phyloP scores from a whole-genome alignment of 345 rosid genomes.

The Salix caprea region DNA sequence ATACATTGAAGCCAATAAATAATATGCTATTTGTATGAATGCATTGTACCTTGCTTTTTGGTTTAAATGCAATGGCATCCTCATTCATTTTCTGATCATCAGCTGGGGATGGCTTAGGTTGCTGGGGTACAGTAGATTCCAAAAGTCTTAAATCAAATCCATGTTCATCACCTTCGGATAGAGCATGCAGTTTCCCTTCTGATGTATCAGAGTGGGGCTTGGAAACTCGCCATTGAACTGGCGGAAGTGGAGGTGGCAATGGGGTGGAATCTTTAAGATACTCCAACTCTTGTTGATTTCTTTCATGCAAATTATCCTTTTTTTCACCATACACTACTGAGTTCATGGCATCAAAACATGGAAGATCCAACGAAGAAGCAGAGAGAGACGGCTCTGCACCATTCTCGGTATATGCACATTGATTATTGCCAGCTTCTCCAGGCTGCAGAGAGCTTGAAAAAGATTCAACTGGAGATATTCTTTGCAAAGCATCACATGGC shows the following conservation, averaged over 20 bases:
- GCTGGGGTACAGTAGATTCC: conserved; percentile 27
- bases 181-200: conserved; percentile 31
- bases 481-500: conserved; percentile 38
- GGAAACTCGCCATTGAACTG: conserved; percentile 58
- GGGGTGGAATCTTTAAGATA: conserved; percentile 36
- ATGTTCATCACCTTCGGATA: conserved; percentile 28
- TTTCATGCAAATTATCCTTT: conserved; percentile 15
- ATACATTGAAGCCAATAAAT: neutral
- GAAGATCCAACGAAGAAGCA: conserved; percentile 44
- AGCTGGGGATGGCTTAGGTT: conserved; percentile 32
- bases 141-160: conserved; percentile 33
- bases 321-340: conserved; percentile 26
- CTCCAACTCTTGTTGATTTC: conserved; percentile 26
- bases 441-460: conserved; percentile 35
- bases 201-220: conserved; percentile 32
- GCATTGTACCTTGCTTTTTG: conserved; percentile 46
- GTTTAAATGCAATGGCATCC: conserved; percentile 30
- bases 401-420: conserved; percentile 21
- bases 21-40: neutral
- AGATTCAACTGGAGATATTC: conserved; percentile 36
- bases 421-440: conserved; percentile 16
- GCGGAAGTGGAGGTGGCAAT: conserved; percentile 73
- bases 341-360: conserved; percentile 46
- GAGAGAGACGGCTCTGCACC: conserved; percentile 36
- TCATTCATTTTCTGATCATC: conserved; percentile 29